Conservation (phyloP, 2,329 filamentous ascomycete species). For the Fusarium tupiense region DNA sequence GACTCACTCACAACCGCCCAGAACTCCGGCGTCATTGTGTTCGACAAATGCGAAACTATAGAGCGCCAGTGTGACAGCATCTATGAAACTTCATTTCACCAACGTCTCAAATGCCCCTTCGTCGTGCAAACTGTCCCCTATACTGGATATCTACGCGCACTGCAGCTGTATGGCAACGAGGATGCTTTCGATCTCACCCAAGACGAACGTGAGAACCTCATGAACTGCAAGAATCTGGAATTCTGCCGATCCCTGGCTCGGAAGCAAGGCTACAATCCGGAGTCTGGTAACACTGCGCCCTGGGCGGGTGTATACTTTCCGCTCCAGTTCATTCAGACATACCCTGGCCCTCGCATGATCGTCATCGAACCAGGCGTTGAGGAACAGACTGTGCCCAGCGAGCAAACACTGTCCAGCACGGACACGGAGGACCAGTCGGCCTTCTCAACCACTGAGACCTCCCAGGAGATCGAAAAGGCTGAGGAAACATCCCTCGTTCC, state of each 20-base stretch:
- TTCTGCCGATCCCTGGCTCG: conserved; percentile 2
- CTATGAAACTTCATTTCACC: neutral
- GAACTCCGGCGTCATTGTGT: neutral
- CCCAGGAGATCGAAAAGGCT: neutral
- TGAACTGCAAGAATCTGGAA: conserved; percentile 2
- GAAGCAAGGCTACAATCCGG: conserved; percentile 1
- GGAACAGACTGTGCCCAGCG: neutral
- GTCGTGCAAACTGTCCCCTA: conserved; percentile 6
- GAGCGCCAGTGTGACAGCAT: neutral
- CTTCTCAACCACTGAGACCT: neutral
- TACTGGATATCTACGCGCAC: conserved; percentile 9
- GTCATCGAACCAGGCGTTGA: neutral
- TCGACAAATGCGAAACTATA: conserved; percentile 3
- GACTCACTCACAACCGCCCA: neutral
- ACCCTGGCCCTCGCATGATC: conserved; percentile 1
- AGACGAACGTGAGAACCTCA: neutral
- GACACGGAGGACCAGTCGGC: neutral
- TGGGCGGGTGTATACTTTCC: conserved; percentile 16
- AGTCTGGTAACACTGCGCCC: neutral
- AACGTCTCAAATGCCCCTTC: neutral
- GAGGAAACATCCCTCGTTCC: neutral
- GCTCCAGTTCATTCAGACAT: neutral
- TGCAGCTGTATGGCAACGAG: conserved; percentile 23
- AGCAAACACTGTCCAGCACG: neutral
- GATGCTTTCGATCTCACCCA: neutral